A percentile compares a stretch with the other conserved stretches of the same genome.
These are phyloP conservation scores for Colletotrichum paranaense DNA, from an alignment of 2,329 filamentous ascomycete genomes.

Conservation along the genomic window DNA sequence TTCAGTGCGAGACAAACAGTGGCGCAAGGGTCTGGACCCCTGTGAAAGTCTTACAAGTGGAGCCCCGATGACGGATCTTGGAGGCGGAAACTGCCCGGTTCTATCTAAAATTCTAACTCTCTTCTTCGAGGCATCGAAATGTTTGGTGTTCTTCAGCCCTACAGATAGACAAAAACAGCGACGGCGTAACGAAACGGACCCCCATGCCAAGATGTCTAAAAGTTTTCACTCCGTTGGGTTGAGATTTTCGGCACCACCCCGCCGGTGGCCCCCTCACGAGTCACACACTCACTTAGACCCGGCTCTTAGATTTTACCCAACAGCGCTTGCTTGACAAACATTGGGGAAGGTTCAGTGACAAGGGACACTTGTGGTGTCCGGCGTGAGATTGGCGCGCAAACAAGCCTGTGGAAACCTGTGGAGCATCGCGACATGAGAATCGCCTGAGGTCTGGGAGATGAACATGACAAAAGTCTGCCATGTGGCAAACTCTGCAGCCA, in stretches of 20 bases:
- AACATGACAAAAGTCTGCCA: slow-evolving; percentile 2
- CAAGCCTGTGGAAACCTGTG: slow-evolving; percentile 21
- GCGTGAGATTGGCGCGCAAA: slow-evolving; percentile 19
- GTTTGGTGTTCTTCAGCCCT: background rate
- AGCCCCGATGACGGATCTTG: slow-evolving; percentile 14
- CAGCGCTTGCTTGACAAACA: background rate
- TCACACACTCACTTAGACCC: background rate
- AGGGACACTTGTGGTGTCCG: background rate
- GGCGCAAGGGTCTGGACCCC: slow-evolving; percentile 2
- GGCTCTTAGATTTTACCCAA: background rate
- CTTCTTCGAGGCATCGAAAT: background rate
- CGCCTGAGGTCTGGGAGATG: slow-evolving; percentile 6
- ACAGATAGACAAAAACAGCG: background rate
- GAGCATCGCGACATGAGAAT: slow-evolving; percentile 19
- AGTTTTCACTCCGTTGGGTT: background rate
- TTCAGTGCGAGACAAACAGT: background rate
- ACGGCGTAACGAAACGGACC: background rate
- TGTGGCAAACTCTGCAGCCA: slow-evolving; percentile 18
- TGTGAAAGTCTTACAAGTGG: slow-evolving; percentile 22
- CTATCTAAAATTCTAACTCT: background rate
- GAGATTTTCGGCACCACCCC: background rate
- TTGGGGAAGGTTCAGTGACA: background rate
- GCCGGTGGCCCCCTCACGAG: no score
- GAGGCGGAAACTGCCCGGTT: slow-evolving; percentile 3
- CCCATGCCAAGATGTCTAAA: background rate